Evolutionary conservation across 345 rosid genomes (phyloP), one percentile per base, ranked within the genome.

Genomic region (Eucalyptus rudis): DNA sequence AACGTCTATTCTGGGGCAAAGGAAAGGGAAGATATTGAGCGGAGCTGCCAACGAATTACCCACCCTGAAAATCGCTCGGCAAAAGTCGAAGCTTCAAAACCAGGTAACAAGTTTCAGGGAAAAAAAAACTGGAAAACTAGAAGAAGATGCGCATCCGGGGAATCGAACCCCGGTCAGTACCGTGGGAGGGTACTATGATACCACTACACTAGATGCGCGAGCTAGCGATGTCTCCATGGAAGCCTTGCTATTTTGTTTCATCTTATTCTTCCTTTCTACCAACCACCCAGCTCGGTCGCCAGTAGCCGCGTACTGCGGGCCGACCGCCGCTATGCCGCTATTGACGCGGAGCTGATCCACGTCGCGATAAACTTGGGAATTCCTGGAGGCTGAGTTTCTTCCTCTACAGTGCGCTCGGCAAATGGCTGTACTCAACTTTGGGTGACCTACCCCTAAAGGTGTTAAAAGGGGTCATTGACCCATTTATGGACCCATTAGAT

Each of bases 101-200:
- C 12, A 5, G 33, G 54, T 10, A 49, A 56, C 29, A 10, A 56
- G 29, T 10, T 56, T 22, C 62, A 56, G 62, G 62, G 29, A 0
- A 9, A 56, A 45, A 19, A 59, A 27, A 43, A 3, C n/a, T 13
- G 68, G 33, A 20, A 19, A 4, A 5, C 20, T 6, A 12, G 2
- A 7, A 17, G 14, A 1, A 15, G 14, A 0, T 96, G 96, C 97
- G 96, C 96, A 95, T 95, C 96, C 97, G 92, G 96, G 97, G 97
- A 95, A 95, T 96, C 98, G 96, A 96, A 95, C 99, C 96, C 96
- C 92, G 96, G 96, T 95, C 96, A 95, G 96, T 93, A 95, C 98
- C 98, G 96, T 95, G 98, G 98, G 98, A 95, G 99, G 98, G 98
- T 95, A 94, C 96, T 94, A 95, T 95, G 98, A 95, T 94, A 96